Base-by-base conservation (phyloP, 2,329 filamentous ascomycete genomes). In the Colletotrichum liaoningense region DNA sequence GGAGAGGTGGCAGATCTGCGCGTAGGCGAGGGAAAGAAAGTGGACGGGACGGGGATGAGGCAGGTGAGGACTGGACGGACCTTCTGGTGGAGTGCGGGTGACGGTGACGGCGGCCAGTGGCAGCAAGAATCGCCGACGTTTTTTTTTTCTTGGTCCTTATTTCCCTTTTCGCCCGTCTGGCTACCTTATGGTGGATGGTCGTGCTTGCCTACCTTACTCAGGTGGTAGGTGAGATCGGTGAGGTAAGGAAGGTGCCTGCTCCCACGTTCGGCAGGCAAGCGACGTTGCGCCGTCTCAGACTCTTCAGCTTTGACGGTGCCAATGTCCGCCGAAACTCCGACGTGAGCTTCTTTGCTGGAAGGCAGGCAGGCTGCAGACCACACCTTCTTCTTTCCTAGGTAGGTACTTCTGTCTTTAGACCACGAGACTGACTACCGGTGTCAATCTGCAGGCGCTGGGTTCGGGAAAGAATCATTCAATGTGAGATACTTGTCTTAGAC, bases 291-390 rank as follows among this genome's bases (percentile, higher is more conserved):
- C 55, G 70, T 73, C 67, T 73, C 67, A 49, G 42, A n/a, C 42
- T 49, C 42, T 49, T 49, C 42, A 70, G 71, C 71, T 73, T 70
- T 73, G 67, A 70, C 46, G 71, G 62, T 73, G 56, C 67, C 67
- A 46, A 70, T 28, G 55, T 56, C 60, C 62, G 56, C 67, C 67
- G 67, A 73, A 65, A 73, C 67, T 22, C 70, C 28, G 56, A 49
- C 55, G 22, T 63, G 59, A 55, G 58, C 58, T 69, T 69, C 52
- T 59, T 63, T 63, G 19, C 8, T n/a, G 24, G 9, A 16, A 33
- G 24, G 55, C 16, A 42, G 12, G 7, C 14, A 42, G 12, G 7
- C 14, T n/a, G n/a, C n/a, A 35, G 46, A n/a, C n/a, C 49, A 19
- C 38, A 28, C 7, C 30, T 56, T 55, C 30, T 22, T 55, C 38